Conservation (phyloP, 441 rosid genomes). For the Pelargonium australe region DNA sequence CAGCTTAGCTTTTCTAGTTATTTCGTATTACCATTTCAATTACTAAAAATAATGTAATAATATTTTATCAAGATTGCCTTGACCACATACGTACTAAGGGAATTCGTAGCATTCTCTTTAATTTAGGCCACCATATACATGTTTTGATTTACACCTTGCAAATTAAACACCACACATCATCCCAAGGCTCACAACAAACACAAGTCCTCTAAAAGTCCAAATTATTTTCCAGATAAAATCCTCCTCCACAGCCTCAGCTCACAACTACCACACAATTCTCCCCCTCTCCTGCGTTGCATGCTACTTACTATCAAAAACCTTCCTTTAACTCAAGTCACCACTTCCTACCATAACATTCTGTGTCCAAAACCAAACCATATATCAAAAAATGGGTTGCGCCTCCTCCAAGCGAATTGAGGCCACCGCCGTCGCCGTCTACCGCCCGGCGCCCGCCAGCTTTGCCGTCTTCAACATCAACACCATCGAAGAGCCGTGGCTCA, state of each 20-base stretch:
- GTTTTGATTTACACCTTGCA: too few relatives aligned
- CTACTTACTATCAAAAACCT: neutral
- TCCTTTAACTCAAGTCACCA: neutral
- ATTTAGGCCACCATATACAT: too few relatives aligned
- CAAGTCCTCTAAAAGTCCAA: neutral
- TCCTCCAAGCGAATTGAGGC: neutral
- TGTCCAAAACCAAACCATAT: neutral
- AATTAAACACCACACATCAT: too few relatives aligned
- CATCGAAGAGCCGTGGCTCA: neutral
- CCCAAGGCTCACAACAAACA: too few relatives aligned
- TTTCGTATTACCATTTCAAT: too few relatives aligned
- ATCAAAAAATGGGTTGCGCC: neutral
- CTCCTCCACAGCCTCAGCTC: neutral
- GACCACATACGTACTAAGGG: too few relatives aligned
- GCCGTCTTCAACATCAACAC: neutral
- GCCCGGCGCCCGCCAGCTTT: neutral
- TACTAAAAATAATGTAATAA: too few relatives aligned
- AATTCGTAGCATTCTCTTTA: too few relatives aligned
- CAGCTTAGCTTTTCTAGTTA: too few relatives aligned
- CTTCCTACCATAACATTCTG: too few relatives aligned
- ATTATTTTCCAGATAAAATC: neutral
- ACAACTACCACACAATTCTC: neutral
- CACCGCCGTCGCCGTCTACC: neutral
- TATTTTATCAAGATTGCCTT: too few relatives aligned
- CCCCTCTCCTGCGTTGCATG: neutral